These are phyloP conservation scores for Cyberlindnera meyerae DNA, from an alignment of 805 yeast species.

Conservation along the genomic window DNA sequence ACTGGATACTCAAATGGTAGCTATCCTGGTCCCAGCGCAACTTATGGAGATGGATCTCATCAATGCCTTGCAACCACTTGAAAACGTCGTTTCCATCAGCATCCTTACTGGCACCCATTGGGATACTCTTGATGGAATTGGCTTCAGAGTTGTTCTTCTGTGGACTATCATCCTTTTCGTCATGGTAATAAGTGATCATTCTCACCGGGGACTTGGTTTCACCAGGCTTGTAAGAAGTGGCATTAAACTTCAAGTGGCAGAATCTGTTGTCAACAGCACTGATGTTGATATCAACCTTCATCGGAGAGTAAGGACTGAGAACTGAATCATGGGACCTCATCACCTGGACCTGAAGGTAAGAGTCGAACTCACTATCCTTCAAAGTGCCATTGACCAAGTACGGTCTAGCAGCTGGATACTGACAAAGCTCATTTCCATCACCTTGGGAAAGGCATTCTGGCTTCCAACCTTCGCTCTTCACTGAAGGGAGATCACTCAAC, in stretches of 20 bases:
- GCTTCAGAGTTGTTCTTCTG: conserved; percentile 5
- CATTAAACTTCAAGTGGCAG: conserved; percentile 58
- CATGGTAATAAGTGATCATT: conserved; percentile 50
- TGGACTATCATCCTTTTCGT: conserved; percentile 28
- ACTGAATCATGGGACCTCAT: conserved; percentile 34
- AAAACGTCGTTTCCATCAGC: conserved; percentile 40
- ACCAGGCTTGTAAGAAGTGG: conserved; percentile 33
- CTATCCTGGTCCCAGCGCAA: conserved; percentile 48
- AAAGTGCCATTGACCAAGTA: conserved; percentile 37
- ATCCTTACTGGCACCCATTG: conserved; percentile 28
- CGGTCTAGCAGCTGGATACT: conserved; percentile 46
- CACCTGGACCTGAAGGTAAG: conserved; percentile 47
- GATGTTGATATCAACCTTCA: conserved; percentile 57
- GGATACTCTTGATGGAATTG: conserved; percentile 1
- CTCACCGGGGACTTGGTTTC: conserved; percentile 56
- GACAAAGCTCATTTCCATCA: conserved; percentile 51
- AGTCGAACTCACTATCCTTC: conserved; percentile 31
- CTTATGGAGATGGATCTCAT: conserved; percentile 59
- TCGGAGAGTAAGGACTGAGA: conserved; percentile 56
- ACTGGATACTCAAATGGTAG: conserved; percentile 63
- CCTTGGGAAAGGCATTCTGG: conserved; percentile 33
- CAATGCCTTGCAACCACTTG: conserved; percentile 60
- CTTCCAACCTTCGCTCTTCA: conserved; percentile 32
- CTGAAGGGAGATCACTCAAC: conserved; percentile 59
- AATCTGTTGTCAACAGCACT: conserved; percentile 56